Evolutionary conservation across 1,139 yeast species (phyloP).

Genomic region (Casaregolazyma suthepensis): DNA sequence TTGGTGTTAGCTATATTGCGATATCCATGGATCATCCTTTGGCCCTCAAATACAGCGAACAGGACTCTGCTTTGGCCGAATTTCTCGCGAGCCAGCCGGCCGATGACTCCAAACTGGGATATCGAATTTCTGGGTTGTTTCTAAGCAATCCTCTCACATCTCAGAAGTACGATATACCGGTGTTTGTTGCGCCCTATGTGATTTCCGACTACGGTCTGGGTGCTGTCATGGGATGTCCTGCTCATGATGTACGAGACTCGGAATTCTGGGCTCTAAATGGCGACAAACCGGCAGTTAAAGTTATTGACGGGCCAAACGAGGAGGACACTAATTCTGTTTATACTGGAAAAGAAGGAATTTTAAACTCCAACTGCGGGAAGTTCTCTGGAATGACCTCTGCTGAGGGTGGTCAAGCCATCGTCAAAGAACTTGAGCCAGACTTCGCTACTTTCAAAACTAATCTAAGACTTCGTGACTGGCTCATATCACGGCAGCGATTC

Average conservation of each 20-base stretch:
- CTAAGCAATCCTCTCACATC: slow-evolving; percentile 56
- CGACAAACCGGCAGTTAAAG: slow-evolving; percentile 38
- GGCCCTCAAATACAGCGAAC: slow-evolving; percentile 34
- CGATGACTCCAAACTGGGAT: slow-evolving; percentile 63
- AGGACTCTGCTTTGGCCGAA: slow-evolving; percentile 37
- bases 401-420: slow-evolving; percentile 50
- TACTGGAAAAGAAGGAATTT: slow-evolving; percentile 46
- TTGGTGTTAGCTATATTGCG: slow-evolving; percentile 77
- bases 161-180: slow-evolving; percentile 46
- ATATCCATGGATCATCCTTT: slow-evolving; percentile 67
- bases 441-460: slow-evolving; percentile 49
- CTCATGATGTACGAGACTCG: slow-evolving; percentile 77
- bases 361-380: slow-evolving; percentile 47
- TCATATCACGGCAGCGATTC: slow-evolving; percentile 86
- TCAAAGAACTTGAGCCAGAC: slow-evolving; percentile 37
- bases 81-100: slow-evolving; percentile 38
- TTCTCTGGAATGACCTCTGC: slow-evolving; percentile 45
- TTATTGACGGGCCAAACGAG: slow-evolving; percentile 31
- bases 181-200: slow-evolving; percentile 88
- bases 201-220: slow-evolving; percentile 77
- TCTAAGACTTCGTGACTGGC: slow-evolving; percentile 81
- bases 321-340: slow-evolving; percentile 37
- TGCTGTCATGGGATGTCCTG: slow-evolving; percentile 98
- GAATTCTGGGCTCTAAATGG: slow-evolving; percentile 69
- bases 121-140: slow-evolving; percentile 39